Conservation (phyloP, 2,329 filamentous ascomycete genomes). For the Colletotrichum musae region DNA sequence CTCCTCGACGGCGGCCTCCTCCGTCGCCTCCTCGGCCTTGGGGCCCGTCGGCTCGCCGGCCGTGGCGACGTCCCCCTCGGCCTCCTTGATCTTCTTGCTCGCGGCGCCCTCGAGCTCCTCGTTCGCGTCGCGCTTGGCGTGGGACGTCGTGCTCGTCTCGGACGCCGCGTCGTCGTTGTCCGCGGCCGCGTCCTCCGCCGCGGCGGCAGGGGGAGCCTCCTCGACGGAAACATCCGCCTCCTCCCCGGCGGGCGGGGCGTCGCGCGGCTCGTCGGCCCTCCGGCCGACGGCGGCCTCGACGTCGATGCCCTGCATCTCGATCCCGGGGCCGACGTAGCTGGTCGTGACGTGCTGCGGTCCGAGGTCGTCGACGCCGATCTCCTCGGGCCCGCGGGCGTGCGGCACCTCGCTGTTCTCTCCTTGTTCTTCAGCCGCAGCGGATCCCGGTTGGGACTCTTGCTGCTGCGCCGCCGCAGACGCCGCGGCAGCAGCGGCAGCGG, state of each 20-base stretch:
- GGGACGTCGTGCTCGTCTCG: slow-evolving; percentile 51
- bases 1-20: slow-evolving; percentile 10
- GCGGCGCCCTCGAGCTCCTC: slow-evolving; percentile 56
- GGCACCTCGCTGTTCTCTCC: slow-evolving; percentile 73
- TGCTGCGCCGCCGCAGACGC: slow-evolving; percentile 42
- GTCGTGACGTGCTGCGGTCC: slow-evolving; percentile 75
- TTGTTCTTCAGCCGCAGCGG: slow-evolving; percentile 59
- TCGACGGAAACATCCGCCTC: slow-evolving; percentile 42
- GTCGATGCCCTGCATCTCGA: slow-evolving; percentile 70
- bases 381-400: slow-evolving; percentile 86
- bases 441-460: no score
- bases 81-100: slow-evolving; percentile 67
- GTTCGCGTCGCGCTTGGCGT: slow-evolving; percentile 71
- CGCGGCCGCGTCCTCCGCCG: slow-evolving; percentile 35
- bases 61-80: slow-evolving; percentile 42
- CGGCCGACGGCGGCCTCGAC: slow-evolving; percentile 74
- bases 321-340: slow-evolving; percentile 54
- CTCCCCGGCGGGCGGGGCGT: slow-evolving; percentile 48
- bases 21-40: slow-evolving; percentile 40
- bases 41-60: slow-evolving; percentile 38
- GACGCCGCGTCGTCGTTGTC: slow-evolving; percentile 47
- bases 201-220: slow-evolving; percentile 33
- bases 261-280: slow-evolving; percentile 52
- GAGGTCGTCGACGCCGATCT: slow-evolving; percentile 89
- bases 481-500: slow-evolving; percentile 44